Evolutionary conservation across 768 basidiomycete species (phyloP).

Genomic region (Kwoniella sp.): DNA sequence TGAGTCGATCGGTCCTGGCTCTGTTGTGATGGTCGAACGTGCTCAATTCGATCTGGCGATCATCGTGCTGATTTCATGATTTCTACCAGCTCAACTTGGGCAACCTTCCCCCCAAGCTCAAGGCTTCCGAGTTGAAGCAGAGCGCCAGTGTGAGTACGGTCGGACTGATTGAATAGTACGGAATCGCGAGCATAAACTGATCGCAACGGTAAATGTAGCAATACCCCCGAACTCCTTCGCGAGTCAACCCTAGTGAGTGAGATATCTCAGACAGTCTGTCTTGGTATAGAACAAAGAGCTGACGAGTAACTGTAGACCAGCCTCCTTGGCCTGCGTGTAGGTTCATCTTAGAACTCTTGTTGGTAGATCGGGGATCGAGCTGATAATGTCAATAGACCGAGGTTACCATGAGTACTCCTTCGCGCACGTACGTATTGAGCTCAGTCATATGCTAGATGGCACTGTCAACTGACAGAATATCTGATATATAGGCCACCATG

Average conservation of each 20-base stretch:
- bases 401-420: slow-evolving; percentile 59
- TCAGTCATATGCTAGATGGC: too few species aligned
- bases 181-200: neutral
- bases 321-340: slow-evolving; percentile 58
- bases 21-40: neutral
- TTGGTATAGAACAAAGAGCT: neutral
- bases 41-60: neutral
- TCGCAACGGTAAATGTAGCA: slow-evolving; percentile 9
- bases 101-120: slow-evolving; percentile 57
- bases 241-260: slow-evolving; percentile 56
- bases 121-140: slow-evolving; percentile 51
- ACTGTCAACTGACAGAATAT: too few species aligned
- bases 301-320: slow-evolving; percentile 53
- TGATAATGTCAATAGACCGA: slow-evolving; percentile 37
- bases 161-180: neutral
- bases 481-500: slow-evolving; percentile 94
- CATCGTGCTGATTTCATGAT: neutral
- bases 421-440: slow-evolving; percentile 50
- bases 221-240: slow-evolving; percentile 56
- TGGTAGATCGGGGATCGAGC: neutral
- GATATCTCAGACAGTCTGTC: neutral
- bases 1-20: slow-evolving; percentile 22
- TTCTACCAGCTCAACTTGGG: slow-evolving; percentile 56
- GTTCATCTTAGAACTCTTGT: slow-evolving; percentile 9
- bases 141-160: slow-evolving; percentile 39